Evolutionary conservation across 2,329 filamentous ascomycete genomes (phyloP), one percentile per base, ranked within the genome.

Genomic region (Aspergillus amoenus): DNA sequence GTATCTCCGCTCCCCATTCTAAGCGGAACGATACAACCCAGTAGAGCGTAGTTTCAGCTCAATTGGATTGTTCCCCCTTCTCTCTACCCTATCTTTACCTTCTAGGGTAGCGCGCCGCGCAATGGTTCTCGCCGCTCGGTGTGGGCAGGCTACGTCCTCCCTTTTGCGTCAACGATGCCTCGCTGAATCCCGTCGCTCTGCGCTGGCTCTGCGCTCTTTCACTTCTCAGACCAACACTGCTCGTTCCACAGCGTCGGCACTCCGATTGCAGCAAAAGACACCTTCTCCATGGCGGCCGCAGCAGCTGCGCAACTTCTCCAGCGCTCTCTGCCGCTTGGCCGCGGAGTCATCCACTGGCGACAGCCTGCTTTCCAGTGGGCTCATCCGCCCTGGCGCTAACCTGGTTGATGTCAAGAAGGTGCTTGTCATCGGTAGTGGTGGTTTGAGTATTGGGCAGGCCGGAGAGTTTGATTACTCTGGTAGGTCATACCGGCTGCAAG

Each of bases 391-490:
- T 58, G 83, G 88, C 57, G 84, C 84, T 69, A 83, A 93, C 68
- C 80, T 90, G 55, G 88, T 97, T 50, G 86, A 96, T 73, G 92
- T 97, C 64, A 96, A 96, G 82, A 97, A 97, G 81, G 93, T 97
- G 52, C 81, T 97, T 61, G 93, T 97, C 67, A 96, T 97, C 80
- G 93, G 93, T 58, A 93, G 88, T 79, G 93, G 93, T 80, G 93
- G 93, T 77, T 84, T 97, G 67, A 91, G 91, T 74, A 97, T 97
- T 84, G 93, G 93, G 63, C 93, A 97, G 79, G 93, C 93, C 64
- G 93, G 93, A 80, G 93, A 97, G 81, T 97, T 97, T 70, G 93
- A 97, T 79, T 97, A 97, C 78, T 97, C 94, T 76, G 93, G 92
- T 96, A 82, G 65, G 87, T 82, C 62, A 64, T 8, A 37, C 24